These are phyloP conservation scores for Solanum rostratum DNA, from an alignment of 257 asterid genomes.

Conservation along the genomic window DNA sequence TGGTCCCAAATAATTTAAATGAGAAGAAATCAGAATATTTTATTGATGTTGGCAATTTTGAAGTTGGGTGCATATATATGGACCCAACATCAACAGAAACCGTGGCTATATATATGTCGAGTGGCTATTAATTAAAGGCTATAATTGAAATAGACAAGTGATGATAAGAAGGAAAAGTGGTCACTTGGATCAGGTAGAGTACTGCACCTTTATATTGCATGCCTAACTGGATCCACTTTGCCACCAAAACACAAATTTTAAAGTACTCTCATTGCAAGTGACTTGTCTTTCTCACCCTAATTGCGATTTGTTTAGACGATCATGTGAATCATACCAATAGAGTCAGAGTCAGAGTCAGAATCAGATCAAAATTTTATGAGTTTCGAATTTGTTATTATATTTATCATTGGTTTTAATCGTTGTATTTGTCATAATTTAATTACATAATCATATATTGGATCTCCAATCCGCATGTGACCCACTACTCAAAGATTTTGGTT, in stretches of 20 bases:
- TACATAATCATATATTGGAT: no score
- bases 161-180: conserved; percentile 13
- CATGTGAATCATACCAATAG: background rate
- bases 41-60: background rate
- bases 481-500: no score
- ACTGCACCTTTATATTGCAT: conserved; percentile 3
- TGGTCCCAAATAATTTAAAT: background rate
- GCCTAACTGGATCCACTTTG: background rate
- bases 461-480: no score
- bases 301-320: background rate
- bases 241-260: background rate
- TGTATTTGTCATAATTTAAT: no score
- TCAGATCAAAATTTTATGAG: no score
- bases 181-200: background rate
- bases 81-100: background rate
- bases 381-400: background rate
- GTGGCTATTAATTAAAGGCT: conserved; percentile 6
- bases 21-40: background rate
- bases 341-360: no score
- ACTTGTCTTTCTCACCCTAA: background rate
- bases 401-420: no score
- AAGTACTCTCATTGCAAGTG: background rate
- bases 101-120: background rate
- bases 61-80: background rate
- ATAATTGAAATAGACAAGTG: conserved; percentile 12